Evolutionary conservation across 2,329 filamentous ascomycete genomes (phyloP), one percentile per base, ranked within the genome.

Genomic region (Rhynchosporium graminicola): DNA sequence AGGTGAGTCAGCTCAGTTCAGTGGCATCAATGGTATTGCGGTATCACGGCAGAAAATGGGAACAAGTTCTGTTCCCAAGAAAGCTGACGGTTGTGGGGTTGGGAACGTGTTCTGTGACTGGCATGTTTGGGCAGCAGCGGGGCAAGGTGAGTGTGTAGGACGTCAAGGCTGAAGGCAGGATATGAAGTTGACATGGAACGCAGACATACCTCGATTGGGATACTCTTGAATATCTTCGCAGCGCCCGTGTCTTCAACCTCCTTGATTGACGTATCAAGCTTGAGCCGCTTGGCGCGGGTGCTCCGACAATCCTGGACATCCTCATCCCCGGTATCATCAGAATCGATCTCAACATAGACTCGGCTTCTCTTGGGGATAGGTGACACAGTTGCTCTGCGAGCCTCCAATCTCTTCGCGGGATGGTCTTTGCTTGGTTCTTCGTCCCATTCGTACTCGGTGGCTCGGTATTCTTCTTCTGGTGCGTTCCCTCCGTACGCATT

Each of bases 201-300:
- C 28, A 55, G 52, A 62, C 60, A 4, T 60, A 66, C 65, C 62
- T 67, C 65, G 40, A 52, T 46, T 52, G 65, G 58, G 20, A 67
- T 42, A n/a, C 45, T 60, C 50, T 64, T 60, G 52, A 67, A 61
- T 28, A 62, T 4, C 20, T 54, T 56, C 1, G 13, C 60, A 60
- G 48, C 58, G 45, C 12, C 13, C 28, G 20, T 43, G n/a, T 57
- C 59, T 2, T 43, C 9, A 12, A 40, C 55, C n/a, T 36, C 50
- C 31, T 33, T n/a, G 33, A 38, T 6, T 33, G 50, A 50, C 31
- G 28, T 20, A 51, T 15, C 31, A 28, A 20, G 33, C 50, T 52
- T 38, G 50, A 52, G 38, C 15, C 50, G 45, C 46, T 51, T 50
- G 56, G 42, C 29, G 43, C 31, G 29, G 50, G 13, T 28, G 42